Evolutionary conservation across 768 basidiomycete species (phyloP).

Genomic region (Collybia mongolica): DNA sequence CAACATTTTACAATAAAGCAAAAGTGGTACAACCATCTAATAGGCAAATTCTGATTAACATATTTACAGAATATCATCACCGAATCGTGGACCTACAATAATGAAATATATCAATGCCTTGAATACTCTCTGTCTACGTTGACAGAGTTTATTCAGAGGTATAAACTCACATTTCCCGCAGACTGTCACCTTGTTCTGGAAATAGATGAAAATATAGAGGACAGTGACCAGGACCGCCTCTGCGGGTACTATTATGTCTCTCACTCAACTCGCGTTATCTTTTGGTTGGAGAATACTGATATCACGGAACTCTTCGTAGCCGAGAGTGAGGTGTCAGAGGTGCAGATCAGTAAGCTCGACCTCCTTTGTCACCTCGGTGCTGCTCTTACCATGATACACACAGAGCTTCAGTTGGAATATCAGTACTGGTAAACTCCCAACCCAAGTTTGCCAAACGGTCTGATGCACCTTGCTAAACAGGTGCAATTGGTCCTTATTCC

Average conservation of each 20-base stretch:
- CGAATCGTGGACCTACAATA: conserved; percentile 35
- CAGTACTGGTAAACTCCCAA: conserved; percentile 31
- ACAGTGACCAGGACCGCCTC: conserved; percentile 12
- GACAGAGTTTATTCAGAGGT: conserved; percentile 13
- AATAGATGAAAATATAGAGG: not conserved
- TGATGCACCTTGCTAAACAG: conserved; percentile 13
- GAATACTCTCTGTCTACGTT: not conserved
- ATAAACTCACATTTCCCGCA: conserved; percentile 16
- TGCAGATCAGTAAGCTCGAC: conserved; percentile 27
- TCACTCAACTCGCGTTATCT: conserved; percentile 30
- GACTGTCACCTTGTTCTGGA: conserved; percentile 29
- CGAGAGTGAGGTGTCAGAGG: conserved; percentile 17
- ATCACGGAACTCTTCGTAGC: conserved; percentile 10
- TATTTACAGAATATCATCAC: conserved; percentile 34
- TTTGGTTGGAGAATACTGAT: conserved; percentile 42
- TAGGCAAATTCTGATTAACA: too few relatives aligned
- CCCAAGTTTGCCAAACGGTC: too few relatives aligned
- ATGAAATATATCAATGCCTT: conserved; percentile 21
- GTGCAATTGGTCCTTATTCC: conserved; percentile 34
- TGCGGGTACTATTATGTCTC: conserved; percentile 47
- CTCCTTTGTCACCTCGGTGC: not conserved
- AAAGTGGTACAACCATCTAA: conserved; percentile 20
- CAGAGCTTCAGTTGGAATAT: conserved; percentile 31
- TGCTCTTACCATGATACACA: not conserved
- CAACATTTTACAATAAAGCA: conserved; percentile 23